Conservation (phyloP, 495 filamentous ascomycete species). For the Trichoderma gamsii region DNA sequence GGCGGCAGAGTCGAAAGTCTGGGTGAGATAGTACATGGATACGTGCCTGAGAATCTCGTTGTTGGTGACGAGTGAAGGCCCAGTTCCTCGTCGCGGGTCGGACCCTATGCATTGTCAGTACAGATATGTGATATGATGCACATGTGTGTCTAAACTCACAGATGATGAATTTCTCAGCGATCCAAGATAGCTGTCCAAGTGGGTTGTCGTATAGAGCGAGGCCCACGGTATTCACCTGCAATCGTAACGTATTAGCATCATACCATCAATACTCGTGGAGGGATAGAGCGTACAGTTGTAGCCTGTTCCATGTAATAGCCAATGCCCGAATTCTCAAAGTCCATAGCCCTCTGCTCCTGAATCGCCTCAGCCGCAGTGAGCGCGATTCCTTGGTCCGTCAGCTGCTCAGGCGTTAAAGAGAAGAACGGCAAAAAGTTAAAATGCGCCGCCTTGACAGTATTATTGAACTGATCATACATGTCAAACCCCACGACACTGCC, state of each 20-base stretch:
- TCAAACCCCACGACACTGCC: constrained; percentile 25
- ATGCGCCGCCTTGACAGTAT: constrained; percentile 16
- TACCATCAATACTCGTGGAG: neutral
- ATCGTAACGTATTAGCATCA: neutral
- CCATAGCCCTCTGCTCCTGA: constrained; percentile 17
- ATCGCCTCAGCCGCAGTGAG: constrained; percentile 18
- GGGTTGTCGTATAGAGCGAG: constrained; percentile 35
- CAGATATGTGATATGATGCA: neutral
- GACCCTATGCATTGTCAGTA: constrained; percentile 13
- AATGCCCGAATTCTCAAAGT: neutral
- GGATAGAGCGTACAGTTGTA: constrained; percentile 14
- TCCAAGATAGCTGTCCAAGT: constrained; percentile 33
- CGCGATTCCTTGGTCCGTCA: constrained; percentile 19
- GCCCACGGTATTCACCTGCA: constrained; percentile 32
- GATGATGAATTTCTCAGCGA: constrained; percentile 32
- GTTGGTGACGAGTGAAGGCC: constrained; percentile 18
- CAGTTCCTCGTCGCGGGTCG: constrained; percentile 19
- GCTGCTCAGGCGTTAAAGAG: constrained; percentile 19
- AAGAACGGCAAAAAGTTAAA: constrained; percentile 20
- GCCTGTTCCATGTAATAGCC: constrained; percentile 15
- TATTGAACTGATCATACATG: constrained; percentile 25
- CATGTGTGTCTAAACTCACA: constrained; percentile 10
- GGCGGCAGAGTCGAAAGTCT: constrained; percentile 21
- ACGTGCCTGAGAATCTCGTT: constrained; percentile 26
- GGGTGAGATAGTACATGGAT: constrained; percentile 30